These are phyloP conservation scores for Lasiodiplodia citricola DNA, from an alignment of 2,329 filamentous ascomycete species.

Conservation along the genomic window DNA sequence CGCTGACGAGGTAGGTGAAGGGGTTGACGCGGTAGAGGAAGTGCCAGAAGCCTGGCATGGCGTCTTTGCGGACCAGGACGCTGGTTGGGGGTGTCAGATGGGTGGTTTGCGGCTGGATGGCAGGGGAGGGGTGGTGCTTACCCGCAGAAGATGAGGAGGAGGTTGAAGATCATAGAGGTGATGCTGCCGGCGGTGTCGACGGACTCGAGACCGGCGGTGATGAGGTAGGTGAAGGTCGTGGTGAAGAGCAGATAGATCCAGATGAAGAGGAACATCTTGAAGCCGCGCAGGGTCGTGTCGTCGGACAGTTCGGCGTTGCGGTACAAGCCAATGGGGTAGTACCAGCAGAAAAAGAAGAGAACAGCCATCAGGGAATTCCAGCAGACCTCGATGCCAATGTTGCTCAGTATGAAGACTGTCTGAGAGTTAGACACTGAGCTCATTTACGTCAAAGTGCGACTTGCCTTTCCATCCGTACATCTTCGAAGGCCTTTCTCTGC, in stretches of 20 bases:
- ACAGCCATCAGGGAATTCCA: conserved; percentile 75
- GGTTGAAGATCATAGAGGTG: conserved; percentile 70
- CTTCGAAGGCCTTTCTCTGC: conserved; percentile 64
- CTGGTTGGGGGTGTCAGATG: conserved; percentile 40
- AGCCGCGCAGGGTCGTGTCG: conserved; percentile 68
- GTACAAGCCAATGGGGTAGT: conserved; percentile 78
- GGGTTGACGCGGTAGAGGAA: conserved; percentile 80
- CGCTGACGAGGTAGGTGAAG: conserved; percentile 75
- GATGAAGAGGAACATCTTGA: conserved; percentile 75
- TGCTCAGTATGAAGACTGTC: conserved; percentile 78
- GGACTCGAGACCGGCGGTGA: conserved; percentile 72
- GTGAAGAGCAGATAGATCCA: conserved; percentile 74
- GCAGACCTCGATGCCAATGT: conserved; percentile 79
- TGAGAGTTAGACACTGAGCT: conserved; percentile 64
- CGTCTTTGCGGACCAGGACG: conserved; percentile 66
- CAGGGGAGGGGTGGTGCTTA: conserved; percentile 16
- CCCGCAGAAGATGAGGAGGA: conserved; percentile 70
- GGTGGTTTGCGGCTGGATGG: too few species aligned
- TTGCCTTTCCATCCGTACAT: not conserved
- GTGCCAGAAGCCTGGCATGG: conserved; percentile 73
- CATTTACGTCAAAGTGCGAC: too few species aligned
- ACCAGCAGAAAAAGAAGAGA: conserved; percentile 76
- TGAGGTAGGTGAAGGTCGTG: conserved; percentile 74
- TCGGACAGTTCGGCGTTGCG: conserved; percentile 65
- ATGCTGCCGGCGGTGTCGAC: conserved; percentile 74